Evolutionary conservation across 768 basidiomycete species (phyloP).

Genomic region (Phlebiopsis gigantea): DNA sequence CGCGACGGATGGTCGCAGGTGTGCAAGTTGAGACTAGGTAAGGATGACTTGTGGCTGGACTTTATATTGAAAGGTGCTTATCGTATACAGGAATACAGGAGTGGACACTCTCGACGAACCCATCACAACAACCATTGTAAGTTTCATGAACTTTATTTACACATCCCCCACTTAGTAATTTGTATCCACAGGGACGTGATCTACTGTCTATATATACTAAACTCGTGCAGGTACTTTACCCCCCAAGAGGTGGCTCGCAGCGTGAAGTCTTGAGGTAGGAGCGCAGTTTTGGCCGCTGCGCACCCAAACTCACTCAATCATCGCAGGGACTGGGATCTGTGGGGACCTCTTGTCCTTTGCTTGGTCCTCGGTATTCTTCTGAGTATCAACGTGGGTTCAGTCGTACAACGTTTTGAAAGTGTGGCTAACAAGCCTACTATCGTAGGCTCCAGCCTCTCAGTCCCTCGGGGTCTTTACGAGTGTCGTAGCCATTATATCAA

Average conservation of each 20-base stretch:
- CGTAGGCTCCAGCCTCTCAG: conserved; percentile 76
- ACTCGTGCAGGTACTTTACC: conserved; percentile 90
- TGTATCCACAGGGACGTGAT: conserved; percentile 67
- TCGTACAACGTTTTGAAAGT: not conserved
- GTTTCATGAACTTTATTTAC: conserved; percentile 23
- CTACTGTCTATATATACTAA: conserved; percentile 88
- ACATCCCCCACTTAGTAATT: conserved; percentile 7
- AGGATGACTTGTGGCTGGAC: conserved; percentile 16
- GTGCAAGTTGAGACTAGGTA: conserved; percentile 86
- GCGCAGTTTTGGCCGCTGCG: not conserved
- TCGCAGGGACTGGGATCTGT: conserved; percentile 92
- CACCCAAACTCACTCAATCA: conserved; percentile 3
- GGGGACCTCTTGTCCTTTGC: conserved; percentile 89
- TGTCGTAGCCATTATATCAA: conserved; percentile 87
- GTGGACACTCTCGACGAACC: conserved; percentile 92
- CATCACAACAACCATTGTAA: conserved; percentile 79
- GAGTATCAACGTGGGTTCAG: conserved; percentile 64
- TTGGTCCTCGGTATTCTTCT: conserved; percentile 78
- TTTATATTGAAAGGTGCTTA: not conserved
- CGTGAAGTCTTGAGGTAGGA: conserved; percentile 78
- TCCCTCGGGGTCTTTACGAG: conserved; percentile 87
- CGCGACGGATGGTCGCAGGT: conserved; percentile 74
- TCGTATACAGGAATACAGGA: conserved; percentile 60
- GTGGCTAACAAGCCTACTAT: not conserved
- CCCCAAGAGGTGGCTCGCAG: conserved; percentile 57